Evolutionary conservation across 2,329 filamentous ascomycete genomes (phyloP), one percentile per base, ranked within the genome.

Genomic region (Cladosporium austrohemisphaericum): DNA sequence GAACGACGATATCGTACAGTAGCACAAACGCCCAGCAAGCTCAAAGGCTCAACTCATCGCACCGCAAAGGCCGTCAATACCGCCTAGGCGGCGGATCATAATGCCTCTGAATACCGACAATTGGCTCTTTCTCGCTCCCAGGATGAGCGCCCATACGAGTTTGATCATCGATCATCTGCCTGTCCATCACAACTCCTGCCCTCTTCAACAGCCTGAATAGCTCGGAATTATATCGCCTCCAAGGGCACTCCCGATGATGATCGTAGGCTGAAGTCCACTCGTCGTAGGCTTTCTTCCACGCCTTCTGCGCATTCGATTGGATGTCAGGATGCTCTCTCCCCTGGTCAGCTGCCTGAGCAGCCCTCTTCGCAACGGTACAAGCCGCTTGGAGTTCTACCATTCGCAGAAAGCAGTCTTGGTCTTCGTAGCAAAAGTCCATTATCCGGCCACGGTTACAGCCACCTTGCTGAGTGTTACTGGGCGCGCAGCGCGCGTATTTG

Each of bases 361-460:
- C 23, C 23, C 25, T 31, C 16, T 29, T 29, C 23, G 32, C 44
- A 2, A 16, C 33, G 9, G 23, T 19, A 9, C 25, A 37, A 10
- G 32, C 32, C 16, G 18, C 10, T 16, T 47, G 16, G 10, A 47
- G 13, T 9, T 37, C 16, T 16, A n/a, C 23, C 13, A 47, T 4
- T 11, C 44, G 44, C 4, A 18, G 7, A 25, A 32, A 25, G 13
- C 44, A 47, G 25, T 47, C 33, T 11, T 47, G 5, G 25, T 47
- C 44, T 32, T 47, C 7, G 16, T 47, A 37, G 25, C 44, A 47
- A 8, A 47, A 38, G 25, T 47, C 44, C 6, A 38, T 7, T 4
- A 47, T 47, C 4, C 33, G 33, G 3, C 19, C 16, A 3, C 26
- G 13, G 33, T 38, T 38, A 13, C 11, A 28, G 9, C 33, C 44